These are phyloP conservation scores for Taphrina deformans DNA, from an alignment of 1,139 yeast species.

Conservation along the genomic window DNA sequence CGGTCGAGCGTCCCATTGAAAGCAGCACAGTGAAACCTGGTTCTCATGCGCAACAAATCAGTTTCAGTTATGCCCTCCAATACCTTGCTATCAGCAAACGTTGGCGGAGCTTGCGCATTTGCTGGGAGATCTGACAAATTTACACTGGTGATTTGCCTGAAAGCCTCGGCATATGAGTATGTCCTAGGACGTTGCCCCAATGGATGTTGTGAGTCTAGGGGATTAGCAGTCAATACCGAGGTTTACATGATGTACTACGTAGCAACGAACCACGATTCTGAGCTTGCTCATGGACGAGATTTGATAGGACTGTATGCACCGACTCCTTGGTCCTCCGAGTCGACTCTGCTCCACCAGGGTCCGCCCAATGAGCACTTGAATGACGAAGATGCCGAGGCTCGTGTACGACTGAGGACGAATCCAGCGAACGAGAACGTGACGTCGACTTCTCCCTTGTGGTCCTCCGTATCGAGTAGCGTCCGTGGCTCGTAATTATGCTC, in stretches of 20 bases:
- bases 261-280: background rate
- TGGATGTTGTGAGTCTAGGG: too few relatives aligned
- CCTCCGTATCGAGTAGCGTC: too few relatives aligned
- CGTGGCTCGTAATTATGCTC: too few relatives aligned
- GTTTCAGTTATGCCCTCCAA: background rate
- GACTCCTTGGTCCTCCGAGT: background rate
- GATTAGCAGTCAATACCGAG: too few relatives aligned
- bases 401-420: too few relatives aligned
- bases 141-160: background rate
- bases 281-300: background rate
- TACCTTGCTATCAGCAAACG: background rate
- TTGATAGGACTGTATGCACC: background rate
- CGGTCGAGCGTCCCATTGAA: background rate
- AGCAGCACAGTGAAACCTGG: conserved; percentile 1
- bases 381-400: too few relatives aligned
- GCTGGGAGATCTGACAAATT: background rate
- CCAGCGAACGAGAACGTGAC: too few relatives aligned
- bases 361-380: too few relatives aligned
- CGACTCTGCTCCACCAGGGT: conserved; percentile 50
- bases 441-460: too few relatives aligned
- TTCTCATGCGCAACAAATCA: background rate
- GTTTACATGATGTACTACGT: background rate
- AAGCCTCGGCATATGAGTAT: background rate
- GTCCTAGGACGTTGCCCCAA: too few relatives aligned
- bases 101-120: background rate